Evolutionary conservation across 2,329 filamentous ascomycete species (phyloP), one percentile per base, ranked within the genome.

Genomic region (Arthrinium phaeospermum): DNA sequence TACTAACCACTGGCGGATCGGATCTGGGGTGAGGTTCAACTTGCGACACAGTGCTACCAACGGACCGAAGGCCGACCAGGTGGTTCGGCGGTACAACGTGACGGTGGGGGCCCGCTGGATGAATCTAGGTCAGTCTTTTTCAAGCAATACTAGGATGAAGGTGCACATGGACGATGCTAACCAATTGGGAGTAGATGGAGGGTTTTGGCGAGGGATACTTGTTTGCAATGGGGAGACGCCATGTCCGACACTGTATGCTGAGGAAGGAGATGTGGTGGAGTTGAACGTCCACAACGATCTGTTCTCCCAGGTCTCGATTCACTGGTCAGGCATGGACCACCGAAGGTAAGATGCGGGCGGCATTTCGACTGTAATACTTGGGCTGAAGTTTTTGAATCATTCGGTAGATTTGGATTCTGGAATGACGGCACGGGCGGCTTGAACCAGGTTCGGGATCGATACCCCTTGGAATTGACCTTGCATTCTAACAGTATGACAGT

Each of bases 191-290:
- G 19, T 24, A 75, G 74, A 75, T 69, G 73, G 74, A 12, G 73
- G 74, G 6, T 70, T 70, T 30, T 75, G 72, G 74, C 70, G 74
- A 34, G 53, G 69, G 16, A 74, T 75, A 69, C 71, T 74, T 44
- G 73, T 74, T 12, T 75, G 74, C 67, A 75, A 75, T 5, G 74
- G 74, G 4, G 37, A 74, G 47, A 68, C 72, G 14, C 74, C 74
- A 13, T 75, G 74, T 34, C 74, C 74, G 3, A 74, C 71, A 0
- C 45, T 75, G 8, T 71, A 71, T 14, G 72, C 74, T 5, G 70
- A 75, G n/a, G 73, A 75, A 44, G 74, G 74, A 45, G 74, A 75
- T 49, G 61, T 75, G 57, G 72, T 75, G 30, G 71, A 74, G n/a
- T 30, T 75, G 16, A 47, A 69, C 6, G 73, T 75, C 10, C 73